Evolutionary conservation across 1,139 yeast genomes (phyloP).

Genomic region (Kazachstania sp.): DNA sequence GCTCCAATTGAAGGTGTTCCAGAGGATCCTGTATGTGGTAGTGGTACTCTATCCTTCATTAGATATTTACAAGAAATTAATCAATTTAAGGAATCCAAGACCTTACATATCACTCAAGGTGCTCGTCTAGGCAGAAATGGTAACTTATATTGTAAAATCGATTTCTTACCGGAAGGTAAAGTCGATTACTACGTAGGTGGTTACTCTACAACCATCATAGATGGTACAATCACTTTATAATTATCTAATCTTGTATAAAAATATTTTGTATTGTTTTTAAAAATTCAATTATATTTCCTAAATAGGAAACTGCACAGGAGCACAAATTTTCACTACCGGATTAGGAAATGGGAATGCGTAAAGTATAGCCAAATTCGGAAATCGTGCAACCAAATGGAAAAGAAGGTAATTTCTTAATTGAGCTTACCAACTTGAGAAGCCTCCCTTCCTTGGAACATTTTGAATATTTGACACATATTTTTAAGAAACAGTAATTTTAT

Average conservation of each 20-base stretch:
- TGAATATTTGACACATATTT: no score
- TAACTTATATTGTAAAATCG: conserved; percentile 22
- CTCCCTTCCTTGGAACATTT: no score
- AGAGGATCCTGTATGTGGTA: conserved; percentile 50
- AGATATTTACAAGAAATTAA: conserved; percentile 23
- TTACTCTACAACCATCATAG: conserved; percentile 31
- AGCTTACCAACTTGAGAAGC: neutral
- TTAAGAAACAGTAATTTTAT: no score
- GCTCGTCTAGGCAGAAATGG: conserved; percentile 34
- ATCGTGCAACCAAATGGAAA: neutral
- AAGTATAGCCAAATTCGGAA: no score
- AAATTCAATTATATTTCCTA: conserved; percentile 1
- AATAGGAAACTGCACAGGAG: neutral
- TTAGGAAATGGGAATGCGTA: no score
- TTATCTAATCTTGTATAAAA: neutral
- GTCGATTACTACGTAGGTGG: conserved; percentile 30
- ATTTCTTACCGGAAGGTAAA: conserved; percentile 11
- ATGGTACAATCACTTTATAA: conserved; percentile 25
- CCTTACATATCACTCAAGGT: conserved; percentile 33
- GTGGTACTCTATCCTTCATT: conserved; percentile 38
- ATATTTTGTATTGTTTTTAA: neutral
- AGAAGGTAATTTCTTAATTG: neutral
- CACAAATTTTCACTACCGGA: neutral
- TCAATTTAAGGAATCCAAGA: conserved; percentile 14
- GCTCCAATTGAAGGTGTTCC: conserved; percentile 33